Percentiles rank a stretch among this genome's conserved stretches.
phyloP scores from a whole-genome alignment of 371 early-diverging fungal genomes.

The Mortierella sp. region DNA sequence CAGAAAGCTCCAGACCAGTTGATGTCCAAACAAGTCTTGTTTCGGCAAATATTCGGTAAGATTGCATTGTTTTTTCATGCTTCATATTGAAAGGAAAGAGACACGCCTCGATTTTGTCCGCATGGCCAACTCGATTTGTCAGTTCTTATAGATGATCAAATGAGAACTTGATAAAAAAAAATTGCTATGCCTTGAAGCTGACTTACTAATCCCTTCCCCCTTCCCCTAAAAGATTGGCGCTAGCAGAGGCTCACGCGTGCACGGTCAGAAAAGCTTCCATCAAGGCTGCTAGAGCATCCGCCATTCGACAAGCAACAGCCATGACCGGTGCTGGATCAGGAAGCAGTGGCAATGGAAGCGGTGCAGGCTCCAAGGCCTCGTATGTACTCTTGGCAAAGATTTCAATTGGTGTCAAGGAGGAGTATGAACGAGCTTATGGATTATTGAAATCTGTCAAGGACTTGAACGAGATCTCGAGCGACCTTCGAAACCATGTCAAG shows the following conservation, averaged over 20 bases:
- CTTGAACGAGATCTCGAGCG: constrained; percentile 63
- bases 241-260: constrained; percentile 46
- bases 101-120: neutral
- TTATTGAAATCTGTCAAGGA: constrained; percentile 66
- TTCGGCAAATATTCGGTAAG: constrained; percentile 43
- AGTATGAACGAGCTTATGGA: constrained; percentile 72
- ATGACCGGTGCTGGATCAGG: constrained; percentile 5
- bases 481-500: constrained; percentile 65
- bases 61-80: neutral
- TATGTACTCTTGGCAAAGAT: constrained; percentile 69
- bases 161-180: no score
- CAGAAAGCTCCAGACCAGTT: constrained; percentile 27
- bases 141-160: no score
- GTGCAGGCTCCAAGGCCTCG: constrained; percentile 61
- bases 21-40: constrained; percentile 41
- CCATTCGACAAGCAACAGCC: constrained; percentile 6
- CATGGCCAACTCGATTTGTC: no score
- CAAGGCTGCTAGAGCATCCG: constrained; percentile 42
- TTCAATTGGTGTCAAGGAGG: constrained; percentile 68
- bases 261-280: constrained; percentile 44
- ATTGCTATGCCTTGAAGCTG: no score
- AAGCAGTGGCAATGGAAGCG: constrained; percentile 62
- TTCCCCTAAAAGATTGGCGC: constrained; percentile 23
- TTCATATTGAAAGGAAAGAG: neutral
- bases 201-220: no score